Base-by-base conservation (phyloP, 139 green algal species). In the Picochlorum sp. region DNA sequence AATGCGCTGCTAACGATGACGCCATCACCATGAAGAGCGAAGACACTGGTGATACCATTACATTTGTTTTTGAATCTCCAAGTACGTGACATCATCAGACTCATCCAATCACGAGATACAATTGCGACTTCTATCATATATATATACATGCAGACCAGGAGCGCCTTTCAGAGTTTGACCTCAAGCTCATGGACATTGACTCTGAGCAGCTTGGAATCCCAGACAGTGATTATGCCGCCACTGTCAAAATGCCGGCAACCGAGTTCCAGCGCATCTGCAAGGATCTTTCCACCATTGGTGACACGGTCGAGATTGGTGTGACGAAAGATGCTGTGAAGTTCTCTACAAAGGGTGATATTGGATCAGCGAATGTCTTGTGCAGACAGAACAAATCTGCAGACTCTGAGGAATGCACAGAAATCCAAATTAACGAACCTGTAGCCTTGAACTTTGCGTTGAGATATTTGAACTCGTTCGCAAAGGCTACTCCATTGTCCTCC, bases 181-280 rank as follows among this genome's bases (percentile, higher is more conserved):
- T 99, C 5, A 97, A 97, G 81, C 82, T 98, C 9, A 98, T 99
- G 94, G 90, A 96, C 63, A 99, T 99, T 57, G 94, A 98, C 77
- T 91, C 77, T 60, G 94, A 99, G 79, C 91, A 98, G 73, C 73
- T 99, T 54, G 90, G 90, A 62, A 97, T 99, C 62, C 94, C 73
- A 3, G 92, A 98, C 65, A 92, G 84, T 44, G 84, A 91, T 31
- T 97, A 96, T 73, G 73, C 77, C 23, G 92, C 92, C 11, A 88
- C 85, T 18, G 80, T 97, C 15, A 85, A 74, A 54, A 91, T 98
- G 85, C 88, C 94, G 11, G 75, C 89, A 4, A 37, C 62, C 3
- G 93, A 99, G 72, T 98, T 97, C 74, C 75, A 89, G 70, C 82
- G 93, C 41, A 97, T 99, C 47, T 49, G 63, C 50, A 77, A 69